Evolutionary conservation across 192 early-diverging fungal genomes (phyloP), one percentile per base, ranked within the genome.

Genomic region (Gryganskiella cystojenkinii): DNA sequence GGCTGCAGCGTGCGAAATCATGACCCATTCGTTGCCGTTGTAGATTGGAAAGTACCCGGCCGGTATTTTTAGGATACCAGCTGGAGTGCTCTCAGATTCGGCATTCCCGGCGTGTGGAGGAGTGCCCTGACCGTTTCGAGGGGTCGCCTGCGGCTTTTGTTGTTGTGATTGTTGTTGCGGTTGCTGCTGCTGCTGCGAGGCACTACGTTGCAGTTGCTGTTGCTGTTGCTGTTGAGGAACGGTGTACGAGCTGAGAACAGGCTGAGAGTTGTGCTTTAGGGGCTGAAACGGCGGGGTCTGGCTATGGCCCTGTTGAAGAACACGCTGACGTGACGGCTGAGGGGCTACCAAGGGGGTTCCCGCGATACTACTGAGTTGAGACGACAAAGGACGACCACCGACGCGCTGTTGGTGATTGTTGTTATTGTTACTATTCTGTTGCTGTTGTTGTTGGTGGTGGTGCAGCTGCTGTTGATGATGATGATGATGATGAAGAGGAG

Each of bases 11-110:
- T 76, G 60, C 19, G 73, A 76, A 28, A 76, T 76, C 54, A 76
- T 55, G 5, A 76, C 65, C 73, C 73, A 76, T 25, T 76, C 73
- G 28, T 31, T 68, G 15, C 73, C 73, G 51, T 76, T 76, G 30
- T 57, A 76, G 46, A 76, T 76, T 22, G 73, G 73, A 27, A 76
- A 76, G 55, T 76, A 76, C 5, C 73, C 73, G 9, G 73, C 64
- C 14, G 73, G 73, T 17, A 76, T 50, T 53, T 76, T 76, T 46
- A 76, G 65, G 25, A 76, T 64, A 10, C 65, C 61, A 1, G 73
- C 64, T 20, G 61, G 73, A 10, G 53, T 22, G 0, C 63, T 64
- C 2, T 76, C 73, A 22, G 73, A 76, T 3, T 68, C 65, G 22
- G 64, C 46, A 10, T 65, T 51, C 5, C 58, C 55, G 25, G 56